phyloP scores from a whole-genome alignment of 1,284 basidiomycete genomes.

The Serendipita sp. region DNA sequence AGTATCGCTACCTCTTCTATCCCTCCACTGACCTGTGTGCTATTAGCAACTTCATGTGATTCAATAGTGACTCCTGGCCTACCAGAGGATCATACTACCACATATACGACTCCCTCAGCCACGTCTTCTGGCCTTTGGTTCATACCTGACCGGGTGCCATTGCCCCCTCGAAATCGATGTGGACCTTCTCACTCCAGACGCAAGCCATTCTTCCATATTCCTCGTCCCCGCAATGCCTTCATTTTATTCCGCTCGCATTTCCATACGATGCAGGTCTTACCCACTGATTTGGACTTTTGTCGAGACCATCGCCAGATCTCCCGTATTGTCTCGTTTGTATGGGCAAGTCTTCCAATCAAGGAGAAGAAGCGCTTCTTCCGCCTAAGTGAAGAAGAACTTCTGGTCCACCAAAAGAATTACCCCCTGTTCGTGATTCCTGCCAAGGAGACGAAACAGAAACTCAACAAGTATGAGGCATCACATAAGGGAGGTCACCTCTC shows the following conservation, averaged over 20 bases:
- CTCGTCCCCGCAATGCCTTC: conserved; percentile 75
- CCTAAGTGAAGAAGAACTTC: background rate
- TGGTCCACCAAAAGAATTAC: background rate
- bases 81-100: too few relatives aligned
- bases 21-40: too few relatives aligned
- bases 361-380: background rate
- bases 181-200: background rate
- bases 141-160: background rate
- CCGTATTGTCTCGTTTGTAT: background rate
- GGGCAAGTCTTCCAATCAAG: background rate
- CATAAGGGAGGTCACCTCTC: background rate
- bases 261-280: conserved; percentile 31
- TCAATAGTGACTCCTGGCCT: too few relatives aligned
- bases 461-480: background rate
- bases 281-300: conserved; percentile 26
- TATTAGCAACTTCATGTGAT: too few relatives aligned
- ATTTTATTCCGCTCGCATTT: conserved; percentile 69
- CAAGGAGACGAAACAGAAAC: background rate
- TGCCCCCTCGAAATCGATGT: background rate
- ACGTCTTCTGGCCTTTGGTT: background rate
- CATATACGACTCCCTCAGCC: background rate
- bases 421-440: background rate
- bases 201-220: conserved; percentile 35
- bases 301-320: background rate
- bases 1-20: too few relatives aligned